Evolutionary conservation across 192 early-diverging fungal genomes (phyloP).

Genomic region (Backusella macrospora): DNA sequence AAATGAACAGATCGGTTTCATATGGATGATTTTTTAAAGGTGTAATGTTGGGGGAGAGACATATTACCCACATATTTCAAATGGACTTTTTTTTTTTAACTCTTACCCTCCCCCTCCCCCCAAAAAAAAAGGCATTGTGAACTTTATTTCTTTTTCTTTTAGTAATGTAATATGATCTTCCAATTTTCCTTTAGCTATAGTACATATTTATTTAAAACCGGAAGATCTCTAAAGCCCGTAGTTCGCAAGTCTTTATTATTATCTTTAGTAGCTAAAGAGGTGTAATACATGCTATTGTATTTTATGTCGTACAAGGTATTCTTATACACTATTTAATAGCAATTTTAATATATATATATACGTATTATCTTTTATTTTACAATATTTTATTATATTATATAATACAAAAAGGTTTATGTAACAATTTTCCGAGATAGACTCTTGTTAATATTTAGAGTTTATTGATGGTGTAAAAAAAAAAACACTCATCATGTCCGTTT

Average conservation of each 20-base stretch:
- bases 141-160: not conserved
- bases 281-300: not conserved
- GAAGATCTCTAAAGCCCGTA: not conserved
- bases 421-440: not conserved
- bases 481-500: not conserved
- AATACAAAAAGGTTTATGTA: not conserved
- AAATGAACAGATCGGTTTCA: not conserved
- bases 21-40: not conserved
- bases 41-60: not conserved
- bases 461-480: not conserved
- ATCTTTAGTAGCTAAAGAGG: not conserved
- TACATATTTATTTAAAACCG: not conserved
- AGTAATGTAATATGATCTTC: not conserved
- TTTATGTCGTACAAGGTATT: not conserved
- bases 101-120: not conserved
- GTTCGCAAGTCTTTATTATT: not conserved
- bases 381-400: not conserved
- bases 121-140: not conserved
- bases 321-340: not conserved
- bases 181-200: not conserved
- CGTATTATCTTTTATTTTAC: not conserved
- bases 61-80: not conserved
- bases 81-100: not conserved
- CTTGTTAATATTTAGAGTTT: not conserved
- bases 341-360: not conserved